Percentiles rank a stretch among this genome's conserved stretches.
Evolutionary conservation across 2,329 filamentous ascomycete species (phyloP).

Genomic region (Graphilbum sp.): DNA sequence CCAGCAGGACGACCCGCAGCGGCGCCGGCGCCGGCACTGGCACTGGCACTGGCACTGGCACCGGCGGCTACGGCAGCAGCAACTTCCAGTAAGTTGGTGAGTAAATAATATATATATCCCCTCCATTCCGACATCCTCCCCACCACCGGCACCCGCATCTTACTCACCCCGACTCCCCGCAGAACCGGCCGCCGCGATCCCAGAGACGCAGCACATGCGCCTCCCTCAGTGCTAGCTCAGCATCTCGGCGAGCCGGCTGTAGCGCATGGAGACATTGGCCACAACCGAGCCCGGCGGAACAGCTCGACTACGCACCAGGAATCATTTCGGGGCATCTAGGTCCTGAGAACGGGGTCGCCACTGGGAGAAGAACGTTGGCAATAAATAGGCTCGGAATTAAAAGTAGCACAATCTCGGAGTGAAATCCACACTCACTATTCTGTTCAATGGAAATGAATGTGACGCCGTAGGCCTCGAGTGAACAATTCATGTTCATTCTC

Average conservation of each 20-base stretch:
- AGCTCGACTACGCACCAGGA: constrained; percentile 30
- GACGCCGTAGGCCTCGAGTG: too few relatives aligned
- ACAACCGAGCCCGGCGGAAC: constrained; percentile 29
- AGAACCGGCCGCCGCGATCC: constrained; percentile 19
- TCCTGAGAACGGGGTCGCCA: too few relatives aligned
- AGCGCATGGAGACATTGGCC: constrained; percentile 25
- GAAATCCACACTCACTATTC: too few relatives aligned
- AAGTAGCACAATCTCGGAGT: too few relatives aligned
- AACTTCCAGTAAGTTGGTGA: constrained; percentile 30
- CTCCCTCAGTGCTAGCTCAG: constrained; percentile 33
- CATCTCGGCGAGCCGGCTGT: constrained; percentile 28
- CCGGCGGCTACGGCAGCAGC: constrained; percentile 25
- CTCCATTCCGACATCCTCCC: neutral
- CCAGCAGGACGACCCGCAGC: constrained; percentile 24
- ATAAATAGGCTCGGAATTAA: too few relatives aligned
- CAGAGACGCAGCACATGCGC: constrained; percentile 39
- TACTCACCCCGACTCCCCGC: too few relatives aligned
- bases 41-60: constrained; percentile 16
- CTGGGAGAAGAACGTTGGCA: too few relatives aligned
- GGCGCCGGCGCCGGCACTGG: too few relatives aligned
- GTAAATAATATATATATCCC: neutral
- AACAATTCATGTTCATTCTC: too few relatives aligned
- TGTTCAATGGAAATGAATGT: too few relatives aligned
- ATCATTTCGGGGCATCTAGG: constrained; percentile 25
- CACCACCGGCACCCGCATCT: too few relatives aligned